A percentile compares a stretch with the other conserved stretches of the same genome.
phyloP scores from a whole-genome alignment of 2,329 filamentous ascomycete species.

The Pseudogymnoascus verrucosus region DNA sequence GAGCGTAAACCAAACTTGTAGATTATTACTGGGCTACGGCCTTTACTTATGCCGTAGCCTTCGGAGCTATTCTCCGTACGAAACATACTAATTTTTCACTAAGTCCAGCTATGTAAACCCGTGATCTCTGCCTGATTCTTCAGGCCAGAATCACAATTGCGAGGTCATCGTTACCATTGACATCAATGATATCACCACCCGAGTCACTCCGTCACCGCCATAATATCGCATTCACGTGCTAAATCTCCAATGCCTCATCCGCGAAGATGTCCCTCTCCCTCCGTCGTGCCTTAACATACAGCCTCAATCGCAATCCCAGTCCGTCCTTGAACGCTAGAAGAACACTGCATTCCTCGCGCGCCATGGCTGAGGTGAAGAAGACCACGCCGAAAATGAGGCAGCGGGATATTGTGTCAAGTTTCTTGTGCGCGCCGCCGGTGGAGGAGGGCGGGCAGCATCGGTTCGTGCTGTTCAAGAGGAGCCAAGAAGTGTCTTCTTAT shows the following conservation, averaged over 20 bases:
- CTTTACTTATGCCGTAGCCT: too few relatives aligned
- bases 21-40: too few relatives aligned
- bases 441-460: conserved; percentile 25
- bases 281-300: background rate
- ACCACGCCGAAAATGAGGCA: conserved; percentile 11
- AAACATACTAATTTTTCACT: too few relatives aligned
- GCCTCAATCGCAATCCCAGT: background rate
- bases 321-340: background rate
- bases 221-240: background rate
- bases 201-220: background rate
- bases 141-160: too few relatives aligned
- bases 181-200: background rate
- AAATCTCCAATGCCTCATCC: background rate
- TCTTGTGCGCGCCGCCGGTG: conserved; percentile 31
- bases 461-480: conserved; percentile 56
- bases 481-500: conserved; percentile 51
- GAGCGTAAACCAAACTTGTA: too few relatives aligned
- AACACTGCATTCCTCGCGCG: background rate
- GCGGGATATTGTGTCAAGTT: conserved; percentile 35
- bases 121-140: too few relatives aligned
- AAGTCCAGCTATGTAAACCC: too few relatives aligned
- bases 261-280: background rate
- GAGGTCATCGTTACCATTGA: background rate
- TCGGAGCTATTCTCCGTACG: too few relatives aligned
- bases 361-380: background rate